Evolutionary conservation across 345 rosid species (phyloP).

Genomic region (Eucalyptus victrix): DNA sequence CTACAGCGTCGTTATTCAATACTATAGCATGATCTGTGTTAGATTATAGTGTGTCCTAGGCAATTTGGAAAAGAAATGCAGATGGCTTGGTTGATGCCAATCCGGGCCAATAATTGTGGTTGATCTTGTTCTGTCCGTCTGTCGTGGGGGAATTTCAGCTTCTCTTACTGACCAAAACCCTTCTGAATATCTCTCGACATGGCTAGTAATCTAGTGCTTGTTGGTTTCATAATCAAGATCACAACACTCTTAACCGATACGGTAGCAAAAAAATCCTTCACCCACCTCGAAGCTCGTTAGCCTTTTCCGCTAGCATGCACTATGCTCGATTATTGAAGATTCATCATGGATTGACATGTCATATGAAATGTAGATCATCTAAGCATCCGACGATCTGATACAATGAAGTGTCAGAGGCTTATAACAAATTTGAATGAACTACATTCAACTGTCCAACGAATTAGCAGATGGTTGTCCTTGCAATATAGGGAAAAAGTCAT

Average conservation of each 20-base stretch:
- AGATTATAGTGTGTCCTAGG: background rate
- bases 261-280: background rate
- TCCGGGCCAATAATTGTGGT: background rate
- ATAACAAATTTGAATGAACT: background rate
- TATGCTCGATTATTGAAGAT: background rate
- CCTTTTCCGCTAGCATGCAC: background rate
- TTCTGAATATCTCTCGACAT: background rate
- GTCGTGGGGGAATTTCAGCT: background rate
- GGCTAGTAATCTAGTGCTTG: background rate
- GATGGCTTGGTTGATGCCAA: background rate
- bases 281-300: fast-evolving
- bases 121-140: background rate
- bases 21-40: background rate
- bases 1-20: fast-evolving
- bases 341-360: background rate
- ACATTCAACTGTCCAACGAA: background rate
- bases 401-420: background rate
- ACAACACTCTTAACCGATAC: background rate
- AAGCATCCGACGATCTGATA: background rate
- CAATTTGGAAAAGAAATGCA: background rate
- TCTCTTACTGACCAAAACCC: background rate
- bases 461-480: background rate
- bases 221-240: background rate
- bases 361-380: background rate
- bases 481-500: background rate